These are phyloP conservation scores for Diaporthe velutina DNA, from an alignment of 2,329 filamentous ascomycete genomes.

Conservation along the genomic window DNA sequence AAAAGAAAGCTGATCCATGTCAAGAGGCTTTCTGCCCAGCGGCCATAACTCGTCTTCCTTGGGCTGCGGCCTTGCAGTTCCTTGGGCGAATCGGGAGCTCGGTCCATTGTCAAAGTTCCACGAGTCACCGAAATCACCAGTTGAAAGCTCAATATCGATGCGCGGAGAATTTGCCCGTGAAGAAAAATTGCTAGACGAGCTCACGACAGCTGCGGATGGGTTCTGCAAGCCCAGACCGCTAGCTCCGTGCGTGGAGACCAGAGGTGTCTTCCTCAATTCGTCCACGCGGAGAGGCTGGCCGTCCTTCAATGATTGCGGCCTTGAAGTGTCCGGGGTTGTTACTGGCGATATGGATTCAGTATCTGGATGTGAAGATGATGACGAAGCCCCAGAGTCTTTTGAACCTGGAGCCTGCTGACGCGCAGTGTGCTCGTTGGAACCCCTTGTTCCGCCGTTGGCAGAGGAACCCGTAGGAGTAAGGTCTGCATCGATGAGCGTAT, in stretches of 20 bases:
- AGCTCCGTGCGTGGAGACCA: conserved; percentile 18
- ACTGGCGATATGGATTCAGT: conserved; percentile 54
- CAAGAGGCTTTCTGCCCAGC: conserved; percentile 43
- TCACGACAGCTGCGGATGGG: conserved; percentile 27
- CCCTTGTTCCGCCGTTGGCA: not conserved
- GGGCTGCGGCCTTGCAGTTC: not conserved
- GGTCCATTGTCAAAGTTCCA: conserved; percentile 4
- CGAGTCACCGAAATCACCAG: conserved; percentile 5
- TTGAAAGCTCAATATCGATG: conserved; percentile 32
- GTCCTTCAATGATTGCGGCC: conserved; percentile 57
- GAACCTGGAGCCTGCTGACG: conserved; percentile 40
- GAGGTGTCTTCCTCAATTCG: conserved; percentile 32
- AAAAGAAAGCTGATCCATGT: conserved; percentile 45
- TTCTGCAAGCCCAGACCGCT: not conserved
- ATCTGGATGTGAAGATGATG: conserved; percentile 55
- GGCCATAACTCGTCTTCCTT: conserved; percentile 34
- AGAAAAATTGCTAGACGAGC: conserved; percentile 40
- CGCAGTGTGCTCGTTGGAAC: conserved; percentile 7
- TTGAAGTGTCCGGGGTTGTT: conserved; percentile 57
- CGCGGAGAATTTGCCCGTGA: conserved; percentile 28
- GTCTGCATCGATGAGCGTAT: conserved; percentile 34
- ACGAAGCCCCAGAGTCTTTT: conserved; percentile 54
- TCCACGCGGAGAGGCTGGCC: conserved; percentile 42
- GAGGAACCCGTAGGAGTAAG: not conserved
- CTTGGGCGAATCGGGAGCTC: conserved; percentile 25